Evolutionary conservation across 129 eudicot genomes (phyloP), one percentile per base, ranked within the genome.

Genomic region (Flaveria robusta): DNA sequence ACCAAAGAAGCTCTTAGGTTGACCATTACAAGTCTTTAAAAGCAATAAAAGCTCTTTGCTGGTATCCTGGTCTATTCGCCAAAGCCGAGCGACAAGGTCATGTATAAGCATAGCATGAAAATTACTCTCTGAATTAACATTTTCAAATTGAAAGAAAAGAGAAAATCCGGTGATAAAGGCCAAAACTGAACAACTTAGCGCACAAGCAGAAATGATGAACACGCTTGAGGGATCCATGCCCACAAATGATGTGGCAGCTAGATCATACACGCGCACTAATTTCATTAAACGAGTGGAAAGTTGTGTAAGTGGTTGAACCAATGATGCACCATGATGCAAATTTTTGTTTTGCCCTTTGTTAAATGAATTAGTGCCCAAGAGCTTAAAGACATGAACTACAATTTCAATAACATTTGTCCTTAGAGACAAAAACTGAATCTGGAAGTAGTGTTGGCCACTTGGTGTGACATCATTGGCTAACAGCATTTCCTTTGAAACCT

Each of bases 141-240:
- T 68, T 49, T 52, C 12, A 14, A 22, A 51, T 29, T 87, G 79
- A 46, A 75, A 71, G 69, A 70, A 77, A 79, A 87, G 85, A 45
- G 83, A 68, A 77, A 86, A 86, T 65, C 88, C 92, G 51, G 87
- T 81, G 74, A 87, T 64, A 56, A 89, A 91, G 18, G 97, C 96
- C 88, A 95, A 81, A 23, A 86, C 70, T 59, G 97, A 95, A 85
- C 97, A 95, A 79, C 87, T 81, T 56, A 91, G 73, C 26, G 94
- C 96, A 29, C 84, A 84, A 42, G 85, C 77, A 9, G 93, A 91
- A 79, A 91, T 68, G 49, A 79, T 72, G 83, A 29, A 74, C 37
- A 27, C 63, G 75, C 91, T 86, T 71, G 75, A 78, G 63, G 71
- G 68, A 76, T 86, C 97, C 76, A 87, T 83, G 67, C 71, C 87